phyloP scores from a whole-genome alignment of 2,329 filamentous ascomycete genomes.

The Calcarisporium arbuscula region DNA sequence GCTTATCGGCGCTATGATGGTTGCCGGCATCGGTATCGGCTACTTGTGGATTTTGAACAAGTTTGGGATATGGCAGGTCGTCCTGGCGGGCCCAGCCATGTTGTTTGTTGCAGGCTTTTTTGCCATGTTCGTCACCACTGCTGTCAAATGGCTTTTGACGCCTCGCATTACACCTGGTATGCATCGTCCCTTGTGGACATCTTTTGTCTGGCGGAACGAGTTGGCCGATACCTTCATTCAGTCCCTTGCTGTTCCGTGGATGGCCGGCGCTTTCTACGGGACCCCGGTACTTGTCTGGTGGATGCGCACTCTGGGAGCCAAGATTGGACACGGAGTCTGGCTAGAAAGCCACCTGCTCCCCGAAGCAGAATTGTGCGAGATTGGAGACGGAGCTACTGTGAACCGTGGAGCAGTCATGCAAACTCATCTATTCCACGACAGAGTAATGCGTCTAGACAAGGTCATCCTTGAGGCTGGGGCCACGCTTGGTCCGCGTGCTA shows the following conservation, averaged over 20 bases:
- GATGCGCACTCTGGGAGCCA: slow-evolving; percentile 13
- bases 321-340: slow-evolving; percentile 15
- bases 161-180: slow-evolving; percentile 10
- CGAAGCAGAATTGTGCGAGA: slow-evolving; percentile 12
- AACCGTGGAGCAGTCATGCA: slow-evolving; percentile 15
- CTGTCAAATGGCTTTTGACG: slow-evolving; percentile 14
- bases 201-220: slow-evolving; percentile 24
- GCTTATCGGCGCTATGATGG: slow-evolving; percentile 7
- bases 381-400: slow-evolving; percentile 13
- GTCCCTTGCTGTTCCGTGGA: slow-evolving; percentile 12
- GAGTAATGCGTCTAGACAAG: slow-evolving; percentile 15
- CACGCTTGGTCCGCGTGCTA: slow-evolving; percentile 13
- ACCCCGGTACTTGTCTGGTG: slow-evolving; percentile 13
- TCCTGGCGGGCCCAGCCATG: slow-evolving; percentile 9
- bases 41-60: slow-evolving; percentile 8
- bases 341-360: slow-evolving; percentile 15
- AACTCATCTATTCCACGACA: slow-evolving; percentile 16
- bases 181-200: slow-evolving; percentile 16
- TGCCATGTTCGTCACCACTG: slow-evolving; percentile 8
- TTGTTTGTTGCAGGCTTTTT: slow-evolving; percentile 4
- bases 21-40: slow-evolving; percentile 3
- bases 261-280: slow-evolving; percentile 12
- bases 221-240: slow-evolving; percentile 57
- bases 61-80: slow-evolving; percentile 9
- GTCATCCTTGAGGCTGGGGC: slow-evolving; percentile 13